A percentile compares a stretch with the other conserved stretches of the same genome.
These are phyloP conservation scores for Ophiostoma angusticollis DNA, from an alignment of 2,329 filamentous ascomycete genomes.

Conservation along the genomic window DNA sequence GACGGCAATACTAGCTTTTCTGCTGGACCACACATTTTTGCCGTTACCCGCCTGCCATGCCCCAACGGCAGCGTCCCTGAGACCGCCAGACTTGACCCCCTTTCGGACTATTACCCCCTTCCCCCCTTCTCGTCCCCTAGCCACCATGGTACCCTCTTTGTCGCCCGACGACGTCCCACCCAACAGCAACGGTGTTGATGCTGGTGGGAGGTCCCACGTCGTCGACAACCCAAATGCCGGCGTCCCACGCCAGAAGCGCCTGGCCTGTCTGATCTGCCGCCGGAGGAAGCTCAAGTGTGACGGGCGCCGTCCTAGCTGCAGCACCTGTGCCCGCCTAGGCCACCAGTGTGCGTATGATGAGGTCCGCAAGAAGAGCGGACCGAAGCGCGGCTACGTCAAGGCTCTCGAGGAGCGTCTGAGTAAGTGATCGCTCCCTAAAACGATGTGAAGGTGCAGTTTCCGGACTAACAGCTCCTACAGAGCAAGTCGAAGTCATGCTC, in stretches of 20 bases:
- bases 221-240: conserved; percentile 31
- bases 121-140: too few species aligned
- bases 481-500: conserved; percentile 84
- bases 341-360: conserved; percentile 88
- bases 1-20: too few species aligned
- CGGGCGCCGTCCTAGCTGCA: conserved; percentile 70
- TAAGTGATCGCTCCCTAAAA: conserved; percentile 38
- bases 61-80: too few species aligned
- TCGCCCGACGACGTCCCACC: conserved; percentile 16
- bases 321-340: conserved; percentile 73
- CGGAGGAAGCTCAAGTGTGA: conserved; percentile 89
- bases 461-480: conserved; percentile 28
- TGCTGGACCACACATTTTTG: too few species aligned
- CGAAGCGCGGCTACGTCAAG: conserved; percentile 90
- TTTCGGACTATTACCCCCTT: background rate
- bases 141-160: conserved; percentile 18
- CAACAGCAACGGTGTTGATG: conserved; percentile 10
- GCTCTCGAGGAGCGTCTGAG: conserved; percentile 83
- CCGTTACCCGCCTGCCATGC: too few species aligned
- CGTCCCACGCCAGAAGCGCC: conserved; percentile 73
- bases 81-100: too few species aligned
- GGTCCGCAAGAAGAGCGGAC: conserved; percentile 84
- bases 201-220: conserved; percentile 8
- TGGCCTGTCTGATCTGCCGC: conserved; percentile 88
- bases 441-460: background rate